A percentile compares a stretch with the other conserved stretches of the same genome.
Conservation (phyloP, 2,329 filamentous ascomycete genomes). For the Ophiostoma ips region DNA sequence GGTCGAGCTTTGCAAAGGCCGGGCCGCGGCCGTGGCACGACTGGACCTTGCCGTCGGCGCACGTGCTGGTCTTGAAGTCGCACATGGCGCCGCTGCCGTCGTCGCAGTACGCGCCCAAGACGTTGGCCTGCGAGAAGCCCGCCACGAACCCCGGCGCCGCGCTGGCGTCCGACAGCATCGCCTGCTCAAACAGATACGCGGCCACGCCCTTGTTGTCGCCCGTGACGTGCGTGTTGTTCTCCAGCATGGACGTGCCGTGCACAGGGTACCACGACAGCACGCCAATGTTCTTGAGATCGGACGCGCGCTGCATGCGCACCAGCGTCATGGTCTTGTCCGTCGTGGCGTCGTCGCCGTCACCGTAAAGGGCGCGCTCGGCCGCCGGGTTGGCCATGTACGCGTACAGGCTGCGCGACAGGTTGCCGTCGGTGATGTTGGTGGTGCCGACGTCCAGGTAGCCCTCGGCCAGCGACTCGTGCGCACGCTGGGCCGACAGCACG, state of each 20-base stretch:
- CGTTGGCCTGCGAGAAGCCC: constrained; percentile 81
- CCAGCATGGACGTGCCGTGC: constrained; percentile 80
- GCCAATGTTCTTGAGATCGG: constrained; percentile 63
- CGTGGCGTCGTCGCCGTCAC: constrained; percentile 18
- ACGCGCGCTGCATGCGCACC: constrained; percentile 60
- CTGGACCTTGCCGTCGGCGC: constrained; percentile 53
- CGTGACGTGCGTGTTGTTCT: constrained; percentile 78
- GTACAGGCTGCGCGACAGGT: constrained; percentile 79
- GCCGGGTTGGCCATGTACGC: constrained; percentile 78
- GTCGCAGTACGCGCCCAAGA: constrained; percentile 77
- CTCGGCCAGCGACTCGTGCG: constrained; percentile 53
- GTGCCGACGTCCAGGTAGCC: constrained; percentile 59
- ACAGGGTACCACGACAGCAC: constrained; percentile 84
- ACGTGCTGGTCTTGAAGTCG: constrained; percentile 72
- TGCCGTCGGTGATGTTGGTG: constrained; percentile 57
- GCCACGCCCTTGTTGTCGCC: constrained; percentile 93
- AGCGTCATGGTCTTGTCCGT: constrained; percentile 60
- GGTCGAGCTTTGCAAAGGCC: constrained; percentile 50
- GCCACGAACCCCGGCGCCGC: constrained; percentile 57
- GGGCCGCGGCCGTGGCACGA: constrained; percentile 64
- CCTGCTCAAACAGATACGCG: constrained; percentile 67
- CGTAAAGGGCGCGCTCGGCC: constrained; percentile 57
- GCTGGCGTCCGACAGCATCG: constrained; percentile 32
- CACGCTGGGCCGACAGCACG: constrained; percentile 64
- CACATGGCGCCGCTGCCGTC: constrained; percentile 62